Conservation (phyloP, 345 rosid species). For the Murraya koenigii region DNA sequence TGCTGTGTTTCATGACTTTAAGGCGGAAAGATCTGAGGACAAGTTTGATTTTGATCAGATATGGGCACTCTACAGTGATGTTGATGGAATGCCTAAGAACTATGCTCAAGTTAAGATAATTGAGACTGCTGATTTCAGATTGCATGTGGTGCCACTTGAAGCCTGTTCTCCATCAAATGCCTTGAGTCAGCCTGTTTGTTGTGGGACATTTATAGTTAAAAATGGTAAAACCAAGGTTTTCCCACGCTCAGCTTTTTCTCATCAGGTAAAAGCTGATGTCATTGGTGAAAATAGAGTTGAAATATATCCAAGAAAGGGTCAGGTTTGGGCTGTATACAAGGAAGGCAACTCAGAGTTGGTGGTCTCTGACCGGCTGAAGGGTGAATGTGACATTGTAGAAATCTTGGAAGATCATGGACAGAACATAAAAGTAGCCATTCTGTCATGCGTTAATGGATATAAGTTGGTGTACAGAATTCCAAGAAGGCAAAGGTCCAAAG, state of each 20-base stretch:
- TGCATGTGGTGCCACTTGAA: conserved; percentile 49
- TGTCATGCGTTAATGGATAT: conserved; percentile 23
- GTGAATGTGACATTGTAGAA: conserved; percentile 45
- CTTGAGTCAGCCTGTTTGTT: conserved; percentile 22
- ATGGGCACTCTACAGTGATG: conserved; percentile 46
- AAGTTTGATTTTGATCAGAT: conserved; percentile 41
- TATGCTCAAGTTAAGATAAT: conserved; percentile 50
- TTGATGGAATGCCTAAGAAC: conserved; percentile 40
- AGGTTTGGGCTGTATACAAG: conserved; percentile 61
- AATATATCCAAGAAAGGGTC: conserved; percentile 45
- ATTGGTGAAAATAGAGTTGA: conserved; percentile 21
- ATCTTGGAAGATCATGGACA: conserved; percentile 33
- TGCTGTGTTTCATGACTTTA: conserved; percentile 28
- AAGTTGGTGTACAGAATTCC: conserved; percentile 30
- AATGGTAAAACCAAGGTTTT: conserved; percentile 27
- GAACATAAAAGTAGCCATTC: conserved; percentile 23
- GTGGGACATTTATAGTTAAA: conserved; percentile 48
- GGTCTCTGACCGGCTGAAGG: conserved; percentile 14
- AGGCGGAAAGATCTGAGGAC: conserved; percentile 36
- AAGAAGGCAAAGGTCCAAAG: conserved; percentile 33
- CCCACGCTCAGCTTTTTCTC: conserved; percentile 39
- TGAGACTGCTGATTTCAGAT: conserved; percentile 31
- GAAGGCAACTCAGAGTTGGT: conserved; percentile 17
- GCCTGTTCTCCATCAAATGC: conserved; percentile 16
- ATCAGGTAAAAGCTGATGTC: conserved; percentile 28